Base-by-base conservation (phyloP, 192 early-diverging fungal genomes). In the Coemansia sp. region DNA sequence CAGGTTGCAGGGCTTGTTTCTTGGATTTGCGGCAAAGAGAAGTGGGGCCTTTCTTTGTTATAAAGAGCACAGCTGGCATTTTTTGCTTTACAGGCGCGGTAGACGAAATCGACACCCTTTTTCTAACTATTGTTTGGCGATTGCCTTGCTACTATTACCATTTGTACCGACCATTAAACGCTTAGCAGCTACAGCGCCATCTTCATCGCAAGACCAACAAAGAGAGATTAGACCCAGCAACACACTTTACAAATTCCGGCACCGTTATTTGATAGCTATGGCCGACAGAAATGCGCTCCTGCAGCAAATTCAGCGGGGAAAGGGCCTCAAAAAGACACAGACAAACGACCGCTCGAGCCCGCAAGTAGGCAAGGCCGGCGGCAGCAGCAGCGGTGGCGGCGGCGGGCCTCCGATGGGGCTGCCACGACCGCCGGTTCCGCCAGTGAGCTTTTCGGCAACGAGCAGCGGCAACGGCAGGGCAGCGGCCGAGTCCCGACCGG, bases 271-370 rank as follows among this genome's bases (percentile, higher is more conserved):
- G n/a, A 60, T 16, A 29, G 7, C 33, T 32, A 83, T 83, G 82
- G 69, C 76, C 31, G 73, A 61, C 18, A 70, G 88, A 48, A 73
- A 63, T 67, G 89, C 86, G 17, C 80, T 93, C 54, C 77, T 92
- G 65, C 40, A 69, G 34, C 87, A 91, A 68, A 93, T 93, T 70
- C 92, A 93, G 66, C 64, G 85, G 56, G 92, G 92, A 34, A 83
- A 72, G 50, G 63, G 42, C 52, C 85, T 93, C 28, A 89, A 89
- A 48, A 91, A 91, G 71, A 55, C 88, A 17, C 68, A 78, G 36
- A 93, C 92, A 5, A 90, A 89, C 55, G 92, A 93, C 70, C 84
- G 88, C 30, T 90, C 92, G 7, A 82, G 74, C 4, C 87, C 89
- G 4, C 59, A 64, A 36, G 71, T 76, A 34, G 63, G 73, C 54